Evolutionary conservation across 352 stramenopile genomes (phyloP).

Genomic region (Peronospora belbahrii): DNA sequence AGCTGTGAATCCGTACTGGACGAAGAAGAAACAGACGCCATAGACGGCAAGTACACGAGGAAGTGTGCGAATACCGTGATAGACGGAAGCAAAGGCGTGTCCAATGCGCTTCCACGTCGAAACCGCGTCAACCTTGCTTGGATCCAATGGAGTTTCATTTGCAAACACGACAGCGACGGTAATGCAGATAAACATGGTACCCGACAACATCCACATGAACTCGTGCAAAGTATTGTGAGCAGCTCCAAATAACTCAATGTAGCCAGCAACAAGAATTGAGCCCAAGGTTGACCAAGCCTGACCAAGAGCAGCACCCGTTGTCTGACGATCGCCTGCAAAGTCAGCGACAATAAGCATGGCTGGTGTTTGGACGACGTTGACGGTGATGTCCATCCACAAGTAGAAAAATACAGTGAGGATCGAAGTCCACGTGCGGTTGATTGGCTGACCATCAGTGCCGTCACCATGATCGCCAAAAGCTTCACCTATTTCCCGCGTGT

Average conservation of each 20-base stretch:
- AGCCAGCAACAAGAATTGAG: constrained; percentile 34
- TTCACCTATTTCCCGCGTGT: constrained; percentile 42
- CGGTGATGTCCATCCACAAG: constrained; percentile 56
- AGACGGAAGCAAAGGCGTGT: constrained; percentile 26
- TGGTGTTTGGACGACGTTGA: constrained; percentile 43
- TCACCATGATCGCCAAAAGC: constrained; percentile 31
- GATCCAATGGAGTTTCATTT: constrained; percentile 24
- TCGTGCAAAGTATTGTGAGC: constrained; percentile 31
- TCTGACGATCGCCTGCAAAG: constrained; percentile 49
- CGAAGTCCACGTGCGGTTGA: constrained; percentile 34
- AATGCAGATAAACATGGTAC: constrained; percentile 31
- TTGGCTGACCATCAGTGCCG: constrained; percentile 16
- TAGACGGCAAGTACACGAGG: constrained; percentile 26
- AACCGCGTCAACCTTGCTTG: constrained; percentile 4
- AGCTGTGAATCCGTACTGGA: constrained; percentile 37
- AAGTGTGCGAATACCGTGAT: constrained; percentile 25
- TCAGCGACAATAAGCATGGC: constrained; percentile 45
- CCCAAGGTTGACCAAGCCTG: constrained; percentile 36
- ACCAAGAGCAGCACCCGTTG: constrained; percentile 33
- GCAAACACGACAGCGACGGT: constrained; percentile 19
- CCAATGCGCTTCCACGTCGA: constrained; percentile 17
- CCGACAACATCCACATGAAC: constrained; percentile 45
- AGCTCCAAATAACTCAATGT: constrained; percentile 41
- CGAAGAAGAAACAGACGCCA: constrained; percentile 28
- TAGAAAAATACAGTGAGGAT: constrained; percentile 47